Conservation (phyloP, 2,329 filamentous ascomycete species). For the Blastomyces gilchristii region DNA sequence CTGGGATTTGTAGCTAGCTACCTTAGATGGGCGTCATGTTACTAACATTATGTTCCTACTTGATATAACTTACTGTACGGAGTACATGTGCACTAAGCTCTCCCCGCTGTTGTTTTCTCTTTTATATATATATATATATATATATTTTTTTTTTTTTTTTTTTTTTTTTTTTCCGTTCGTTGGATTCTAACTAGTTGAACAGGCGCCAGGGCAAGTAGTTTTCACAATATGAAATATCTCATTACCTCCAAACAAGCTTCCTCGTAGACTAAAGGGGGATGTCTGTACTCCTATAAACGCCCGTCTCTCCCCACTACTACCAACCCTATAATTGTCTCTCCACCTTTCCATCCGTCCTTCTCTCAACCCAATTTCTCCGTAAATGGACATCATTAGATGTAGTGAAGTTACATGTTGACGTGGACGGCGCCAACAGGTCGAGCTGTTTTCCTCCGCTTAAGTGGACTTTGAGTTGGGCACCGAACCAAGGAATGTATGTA, state of each 20-base stretch:
- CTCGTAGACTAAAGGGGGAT: neutral
- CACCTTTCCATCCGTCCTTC: neutral
- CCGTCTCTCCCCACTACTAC: neutral
- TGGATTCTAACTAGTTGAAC: neutral
- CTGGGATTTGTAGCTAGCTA: neutral
- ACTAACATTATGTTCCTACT: neutral
- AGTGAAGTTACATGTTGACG: slow-evolving; percentile 7
- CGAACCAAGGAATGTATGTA: neutral
- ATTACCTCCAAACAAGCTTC: neutral
- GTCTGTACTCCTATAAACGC: neutral
- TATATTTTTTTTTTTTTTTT: no score
- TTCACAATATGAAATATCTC: neutral
- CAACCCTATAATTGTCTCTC: neutral
- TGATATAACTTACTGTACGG: neutral
- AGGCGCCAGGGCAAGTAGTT: neutral
- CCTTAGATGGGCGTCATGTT: neutral
- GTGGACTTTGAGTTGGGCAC: neutral
- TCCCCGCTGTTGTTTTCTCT: neutral
- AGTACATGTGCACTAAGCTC: neutral
- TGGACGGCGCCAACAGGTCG: slow-evolving; percentile 13
- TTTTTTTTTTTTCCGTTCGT: neutral
- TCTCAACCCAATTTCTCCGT: neutral
- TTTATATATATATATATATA: no score
- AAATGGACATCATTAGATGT: neutral
- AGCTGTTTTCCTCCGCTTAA: neutral